These are phyloP conservation scores for Chlorella vulgaris DNA, from an alignment of 139 green algal genomes.

Conservation along the genomic window DNA sequence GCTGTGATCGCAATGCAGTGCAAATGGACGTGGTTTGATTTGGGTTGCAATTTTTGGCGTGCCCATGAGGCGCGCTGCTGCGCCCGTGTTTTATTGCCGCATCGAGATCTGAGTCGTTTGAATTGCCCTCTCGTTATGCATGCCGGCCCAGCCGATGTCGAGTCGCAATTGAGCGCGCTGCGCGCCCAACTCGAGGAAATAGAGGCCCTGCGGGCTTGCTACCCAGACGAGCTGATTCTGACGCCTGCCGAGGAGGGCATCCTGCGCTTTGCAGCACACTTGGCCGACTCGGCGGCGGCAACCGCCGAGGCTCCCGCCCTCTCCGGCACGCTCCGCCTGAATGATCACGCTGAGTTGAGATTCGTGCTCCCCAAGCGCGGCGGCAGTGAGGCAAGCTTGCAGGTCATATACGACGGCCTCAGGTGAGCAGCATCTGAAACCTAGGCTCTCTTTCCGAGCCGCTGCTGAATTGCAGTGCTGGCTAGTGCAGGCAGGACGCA, in stretches of 20 bases:
- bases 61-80: too few species aligned
- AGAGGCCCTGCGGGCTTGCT: constrained; percentile 26
- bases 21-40: too few species aligned
- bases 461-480: too few species aligned
- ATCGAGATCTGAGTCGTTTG: too few species aligned
- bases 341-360: too few species aligned
- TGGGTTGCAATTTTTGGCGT: too few species aligned
- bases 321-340: constrained; percentile 10
- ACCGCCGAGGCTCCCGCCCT: constrained; percentile 6
- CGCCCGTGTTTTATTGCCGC: too few species aligned
- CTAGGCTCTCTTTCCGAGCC: too few species aligned
- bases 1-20: too few species aligned
- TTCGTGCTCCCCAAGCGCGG: constrained; percentile 9
- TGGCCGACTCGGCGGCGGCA: not conserved
- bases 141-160: too few species aligned
- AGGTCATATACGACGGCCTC: constrained; percentile 11
- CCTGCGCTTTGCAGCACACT: not conserved
- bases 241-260: not conserved
- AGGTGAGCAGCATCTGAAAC: too few species aligned
- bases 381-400: not conserved
- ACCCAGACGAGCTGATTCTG: not conserved
- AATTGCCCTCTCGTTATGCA: too few species aligned
- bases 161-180: not conserved
- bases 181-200: constrained; percentile 17
- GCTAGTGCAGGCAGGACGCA: constrained; percentile 4